A percentile compares a stretch with the other conserved stretches of the same genome.
Evolutionary conservation across 2,329 filamentous ascomycete genomes (phyloP).

Genomic region (Cryphonectria japonica): DNA sequence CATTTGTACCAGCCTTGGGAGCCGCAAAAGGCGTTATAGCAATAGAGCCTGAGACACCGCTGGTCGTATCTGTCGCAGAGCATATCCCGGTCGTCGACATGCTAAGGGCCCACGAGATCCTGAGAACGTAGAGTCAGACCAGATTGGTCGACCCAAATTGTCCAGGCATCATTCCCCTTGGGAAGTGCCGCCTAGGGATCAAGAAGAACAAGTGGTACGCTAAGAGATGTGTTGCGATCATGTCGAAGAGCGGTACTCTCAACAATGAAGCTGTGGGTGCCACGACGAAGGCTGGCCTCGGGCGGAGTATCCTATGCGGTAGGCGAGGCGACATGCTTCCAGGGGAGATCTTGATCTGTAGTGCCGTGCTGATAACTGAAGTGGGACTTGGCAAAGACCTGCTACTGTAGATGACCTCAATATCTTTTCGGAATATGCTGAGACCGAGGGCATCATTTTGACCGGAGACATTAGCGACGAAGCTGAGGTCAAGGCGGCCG

Average conservation of each 20-base stretch:
- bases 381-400: too few relatives aligned
- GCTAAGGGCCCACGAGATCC: conserved; percentile 68
- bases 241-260: conserved; percentile 77
- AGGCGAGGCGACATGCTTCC: conserved; percentile 77
- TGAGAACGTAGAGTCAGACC: conserved; percentile 71
- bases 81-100: conserved; percentile 80
- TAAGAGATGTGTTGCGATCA: conserved; percentile 71
- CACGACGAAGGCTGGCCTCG: conserved; percentile 71
- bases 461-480: too few relatives aligned
- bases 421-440: too few relatives aligned
- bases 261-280: conserved; percentile 80
- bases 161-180: conserved; percentile 76
- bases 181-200: conserved; percentile 46
- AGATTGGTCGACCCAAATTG: conserved; percentile 78
- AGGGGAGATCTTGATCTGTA: conserved; percentile 68
- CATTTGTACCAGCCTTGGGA: neutral
- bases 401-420: too few relatives aligned
- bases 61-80: conserved; percentile 79
- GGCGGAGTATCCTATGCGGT: conserved; percentile 76
- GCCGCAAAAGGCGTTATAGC: conserved; percentile 47
- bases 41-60: conserved; percentile 75
- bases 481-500: too few relatives aligned
- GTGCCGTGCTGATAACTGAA: too few relatives aligned
- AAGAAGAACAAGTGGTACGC: conserved; percentile 45
- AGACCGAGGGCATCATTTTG: too few relatives aligned